Percentiles rank a stretch among this genome's conserved stretches.
Evolutionary conservation across 345 rosid genomes (phyloP).

Genomic region (Boechera retrofracta): DNA sequence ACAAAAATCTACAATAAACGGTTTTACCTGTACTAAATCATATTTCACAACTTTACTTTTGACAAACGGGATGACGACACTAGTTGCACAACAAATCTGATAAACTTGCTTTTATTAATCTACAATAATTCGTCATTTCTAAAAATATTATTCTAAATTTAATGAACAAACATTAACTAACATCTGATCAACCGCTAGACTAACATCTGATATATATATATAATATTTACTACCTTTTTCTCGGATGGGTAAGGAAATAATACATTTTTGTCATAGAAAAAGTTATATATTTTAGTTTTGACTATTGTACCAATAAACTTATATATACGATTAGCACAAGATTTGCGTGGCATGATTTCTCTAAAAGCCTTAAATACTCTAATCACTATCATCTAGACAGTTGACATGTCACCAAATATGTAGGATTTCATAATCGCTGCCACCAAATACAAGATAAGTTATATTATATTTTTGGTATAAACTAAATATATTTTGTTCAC

Average conservation of each 20-base stretch:
- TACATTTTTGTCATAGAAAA: neutral
- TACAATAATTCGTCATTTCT: too few relatives aligned
- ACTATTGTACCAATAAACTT: neutral
- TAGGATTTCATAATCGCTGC: neutral
- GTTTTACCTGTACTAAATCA: too few relatives aligned
- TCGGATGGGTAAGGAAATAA: neutral
- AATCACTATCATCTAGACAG: constrained; percentile 1
- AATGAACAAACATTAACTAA: too few relatives aligned
- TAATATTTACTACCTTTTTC: too few relatives aligned
- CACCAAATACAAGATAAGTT: neutral
- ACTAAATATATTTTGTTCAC: neutral
- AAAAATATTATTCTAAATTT: too few relatives aligned
- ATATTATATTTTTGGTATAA: neutral
- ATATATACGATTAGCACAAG: neutral
- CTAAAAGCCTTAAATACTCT: neutral
- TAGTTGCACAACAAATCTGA: too few relatives aligned
- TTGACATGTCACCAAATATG: neutral
- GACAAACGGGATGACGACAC: too few relatives aligned
- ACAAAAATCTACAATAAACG: too few relatives aligned
- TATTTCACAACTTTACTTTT: too few relatives aligned
- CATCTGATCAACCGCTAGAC: too few relatives aligned
- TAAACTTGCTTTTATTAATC: too few relatives aligned
- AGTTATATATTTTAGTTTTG: neutral
- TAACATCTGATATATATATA: too few relatives aligned
- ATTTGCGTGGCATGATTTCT: neutral